A percentile compares a stretch with the other conserved stretches of the same genome.
Evolutionary conservation across 148 eudicot genomes (phyloP).

Genomic region (Chenopodium berlandieri): DNA sequence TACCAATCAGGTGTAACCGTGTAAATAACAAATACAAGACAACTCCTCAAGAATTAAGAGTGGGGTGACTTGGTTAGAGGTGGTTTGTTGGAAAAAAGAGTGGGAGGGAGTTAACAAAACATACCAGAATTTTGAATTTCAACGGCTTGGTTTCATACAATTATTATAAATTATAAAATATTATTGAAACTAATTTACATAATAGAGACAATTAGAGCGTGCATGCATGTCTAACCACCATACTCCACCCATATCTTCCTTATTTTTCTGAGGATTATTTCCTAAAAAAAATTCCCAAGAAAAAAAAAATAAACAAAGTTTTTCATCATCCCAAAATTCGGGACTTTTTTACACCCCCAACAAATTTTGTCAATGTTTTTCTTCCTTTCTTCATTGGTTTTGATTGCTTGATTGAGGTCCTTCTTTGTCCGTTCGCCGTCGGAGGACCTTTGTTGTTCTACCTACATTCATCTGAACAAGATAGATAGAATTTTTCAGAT

Average conservation of each 20-base stretch:
- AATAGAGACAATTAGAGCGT: constrained; percentile 18
- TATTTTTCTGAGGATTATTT: constrained; percentile 28
- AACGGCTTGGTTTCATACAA: constrained; percentile 21
- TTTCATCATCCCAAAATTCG: constrained; percentile 21
- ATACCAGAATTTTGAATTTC: constrained; percentile 28
- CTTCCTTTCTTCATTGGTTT: constrained; percentile 15
- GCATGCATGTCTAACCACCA: constrained; percentile 27
- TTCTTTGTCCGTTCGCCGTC: constrained; percentile 15
- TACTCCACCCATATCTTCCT: constrained; percentile 32
- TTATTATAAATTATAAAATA: too few relatives aligned
- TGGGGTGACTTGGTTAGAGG: not conserved
- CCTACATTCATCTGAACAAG: not conserved
- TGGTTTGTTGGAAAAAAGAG: not conserved
- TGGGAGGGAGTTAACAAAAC: constrained; percentile 14
- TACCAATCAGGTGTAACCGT: too few relatives aligned
- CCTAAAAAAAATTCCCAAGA: not conserved
- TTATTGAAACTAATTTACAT: not conserved
- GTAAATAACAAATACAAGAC: too few relatives aligned
- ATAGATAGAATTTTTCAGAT: too few relatives aligned
- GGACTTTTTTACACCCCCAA: constrained; percentile 22
- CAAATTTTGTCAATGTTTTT: constrained; percentile 17
- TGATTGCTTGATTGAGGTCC: constrained; percentile 22
- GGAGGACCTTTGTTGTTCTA: constrained; percentile 19
- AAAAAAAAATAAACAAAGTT: not conserved
- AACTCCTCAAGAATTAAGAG: not conserved